phyloP scores from a whole-genome alignment of 2,329 filamentous ascomycete species.

The Zymoseptoria pseudotritici region DNA sequence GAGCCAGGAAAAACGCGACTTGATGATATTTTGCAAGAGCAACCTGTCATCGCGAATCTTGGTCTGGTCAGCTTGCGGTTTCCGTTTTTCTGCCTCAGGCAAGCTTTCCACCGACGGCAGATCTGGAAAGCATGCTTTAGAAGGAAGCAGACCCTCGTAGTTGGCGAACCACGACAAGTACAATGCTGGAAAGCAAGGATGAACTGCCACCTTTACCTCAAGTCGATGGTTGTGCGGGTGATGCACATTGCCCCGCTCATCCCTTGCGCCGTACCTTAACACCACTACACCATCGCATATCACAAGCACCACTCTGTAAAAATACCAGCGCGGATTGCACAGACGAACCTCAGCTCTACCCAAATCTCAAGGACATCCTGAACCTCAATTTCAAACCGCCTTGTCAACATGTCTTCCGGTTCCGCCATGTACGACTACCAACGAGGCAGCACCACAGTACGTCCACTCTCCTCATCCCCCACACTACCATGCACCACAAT shows the following conservation, averaged over 20 bases:
- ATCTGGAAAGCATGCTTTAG: neutral
- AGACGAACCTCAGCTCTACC: conserved; percentile 1
- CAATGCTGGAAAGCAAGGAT: neutral
- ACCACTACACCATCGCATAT: neutral
- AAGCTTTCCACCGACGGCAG: neutral
- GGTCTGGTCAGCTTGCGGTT: too few species aligned
- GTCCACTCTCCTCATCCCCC: neutral
- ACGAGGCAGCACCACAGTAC: conserved; percentile 9
- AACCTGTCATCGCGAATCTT: too few species aligned
- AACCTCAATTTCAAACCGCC: conserved; percentile 1
- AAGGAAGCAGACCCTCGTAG: neutral
- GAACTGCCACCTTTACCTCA: neutral
- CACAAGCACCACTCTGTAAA: neutral
- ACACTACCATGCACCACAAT: neutral
- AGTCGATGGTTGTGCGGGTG: neutral
- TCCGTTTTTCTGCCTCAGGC: neutral
- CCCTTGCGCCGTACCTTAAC: neutral
- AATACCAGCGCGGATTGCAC: conserved; percentile 1
- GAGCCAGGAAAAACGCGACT: neutral
- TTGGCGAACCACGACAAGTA: neutral
- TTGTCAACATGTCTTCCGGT: conserved; percentile 4
- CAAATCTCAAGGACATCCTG: conserved; percentile 1
- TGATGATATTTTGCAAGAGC: too few species aligned
- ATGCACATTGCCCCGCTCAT: neutral
- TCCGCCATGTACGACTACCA: conserved; percentile 6